Evolutionary conservation across 148 eudicot genomes (phyloP).

Genomic region (Tetragonia tetragonoides): DNA sequence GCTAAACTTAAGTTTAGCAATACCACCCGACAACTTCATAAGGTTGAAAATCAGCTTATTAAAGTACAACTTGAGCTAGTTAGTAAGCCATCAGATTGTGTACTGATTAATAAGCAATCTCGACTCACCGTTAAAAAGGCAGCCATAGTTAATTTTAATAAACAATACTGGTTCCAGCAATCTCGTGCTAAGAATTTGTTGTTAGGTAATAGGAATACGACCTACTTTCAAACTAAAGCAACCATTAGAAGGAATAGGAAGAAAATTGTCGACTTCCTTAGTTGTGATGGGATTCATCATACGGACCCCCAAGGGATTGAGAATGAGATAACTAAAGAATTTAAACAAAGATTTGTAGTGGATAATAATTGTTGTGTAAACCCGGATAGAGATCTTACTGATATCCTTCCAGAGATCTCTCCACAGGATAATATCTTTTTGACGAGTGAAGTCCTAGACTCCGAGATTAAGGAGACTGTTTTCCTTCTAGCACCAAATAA

Average conservation of each 20-base stretch:
- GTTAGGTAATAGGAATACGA: not conserved
- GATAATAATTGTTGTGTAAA: no score
- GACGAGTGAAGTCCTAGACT: not conserved
- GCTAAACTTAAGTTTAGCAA: no score
- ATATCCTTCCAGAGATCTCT: not conserved
- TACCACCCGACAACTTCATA: no score
- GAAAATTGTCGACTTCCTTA: no score
- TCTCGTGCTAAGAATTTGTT: not conserved
- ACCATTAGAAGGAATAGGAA: not conserved
- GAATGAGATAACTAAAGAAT: no score
- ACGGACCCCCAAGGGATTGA: no score
- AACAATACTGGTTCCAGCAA: not conserved
- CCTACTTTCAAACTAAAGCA: not conserved
- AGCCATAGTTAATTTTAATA: no score
- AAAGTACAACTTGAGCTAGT: no score
- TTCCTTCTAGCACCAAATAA: not conserved
- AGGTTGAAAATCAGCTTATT: no score
- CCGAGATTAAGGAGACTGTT: not conserved
- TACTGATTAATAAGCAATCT: no score
- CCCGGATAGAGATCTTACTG: not conserved
- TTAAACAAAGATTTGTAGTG: no score
- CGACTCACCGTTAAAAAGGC: not conserved
- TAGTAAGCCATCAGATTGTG: no score
- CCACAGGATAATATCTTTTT: not conserved
- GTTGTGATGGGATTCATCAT: not conserved